A percentile compares a stretch with the other conserved stretches of the same genome.
phyloP scores from a whole-genome alignment of 805 yeast species.

The Hanseniaspora jakobsenii region DNA sequence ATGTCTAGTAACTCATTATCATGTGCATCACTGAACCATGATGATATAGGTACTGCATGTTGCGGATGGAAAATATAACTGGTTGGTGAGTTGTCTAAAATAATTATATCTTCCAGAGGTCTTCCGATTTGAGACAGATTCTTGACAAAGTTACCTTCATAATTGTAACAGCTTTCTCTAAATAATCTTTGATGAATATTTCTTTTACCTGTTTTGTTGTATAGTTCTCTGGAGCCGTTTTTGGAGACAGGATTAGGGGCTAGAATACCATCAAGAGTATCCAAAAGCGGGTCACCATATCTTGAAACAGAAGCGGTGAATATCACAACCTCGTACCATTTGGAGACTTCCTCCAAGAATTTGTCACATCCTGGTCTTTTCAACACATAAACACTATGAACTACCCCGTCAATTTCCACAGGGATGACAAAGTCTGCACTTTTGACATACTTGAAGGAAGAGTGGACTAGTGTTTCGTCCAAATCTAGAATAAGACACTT shows the following conservation, averaged over 20 bases:
- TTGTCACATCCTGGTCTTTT: slow-evolving; percentile 98
- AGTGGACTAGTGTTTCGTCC: slow-evolving; percentile 93
- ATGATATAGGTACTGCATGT: slow-evolving; percentile 91
- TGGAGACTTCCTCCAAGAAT: slow-evolving; percentile 69
- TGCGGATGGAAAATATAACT: slow-evolving; percentile 97
- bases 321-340: slow-evolving; percentile 85
- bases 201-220: slow-evolving; percentile 29
- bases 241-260: slow-evolving; percentile 10
- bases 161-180: slow-evolving; percentile 86
- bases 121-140: slow-evolving; percentile 90
- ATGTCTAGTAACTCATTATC: slow-evolving; percentile 90
- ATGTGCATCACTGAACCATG: slow-evolving; percentile 97
- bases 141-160: slow-evolving; percentile 90
- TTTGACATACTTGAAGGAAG: slow-evolving; percentile 80
- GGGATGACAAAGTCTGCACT: slow-evolving; percentile 95
- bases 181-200: slow-evolving; percentile 82
- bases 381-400: slow-evolving; percentile 89
- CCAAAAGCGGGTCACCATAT: slow-evolving; percentile 90
- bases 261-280: slow-evolving; percentile 65
- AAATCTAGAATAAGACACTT: slow-evolving; percentile 85
- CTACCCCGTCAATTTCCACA: slow-evolving; percentile 85
- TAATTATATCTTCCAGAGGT: slow-evolving; percentile 72
- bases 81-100: slow-evolving; percentile 94
- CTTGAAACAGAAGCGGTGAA: slow-evolving; percentile 93
- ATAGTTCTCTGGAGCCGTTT: slow-evolving; percentile 29